These are phyloP conservation scores for Yarrowia sp. DNA, from an alignment of 805 yeast genomes.

Conservation along the genomic window DNA sequence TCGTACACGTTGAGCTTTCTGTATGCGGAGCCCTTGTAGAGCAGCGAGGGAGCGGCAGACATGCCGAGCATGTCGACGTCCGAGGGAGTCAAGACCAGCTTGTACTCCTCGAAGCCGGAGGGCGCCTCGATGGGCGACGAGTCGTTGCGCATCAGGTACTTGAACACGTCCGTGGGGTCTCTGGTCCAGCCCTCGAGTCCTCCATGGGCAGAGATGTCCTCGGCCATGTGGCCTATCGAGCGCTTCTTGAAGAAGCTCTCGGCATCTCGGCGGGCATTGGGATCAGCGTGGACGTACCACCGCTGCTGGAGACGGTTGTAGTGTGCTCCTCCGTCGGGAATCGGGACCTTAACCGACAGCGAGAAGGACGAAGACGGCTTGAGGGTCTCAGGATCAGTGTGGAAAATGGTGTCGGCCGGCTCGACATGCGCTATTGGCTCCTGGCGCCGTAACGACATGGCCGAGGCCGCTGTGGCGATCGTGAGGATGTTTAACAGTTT, in stretches of 20 bases:
- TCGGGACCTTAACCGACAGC: slow-evolving; percentile 12
- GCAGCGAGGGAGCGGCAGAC: not conserved
- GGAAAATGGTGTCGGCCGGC: slow-evolving; percentile 20
- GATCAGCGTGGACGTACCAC: slow-evolving; percentile 21
- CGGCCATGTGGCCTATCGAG: not conserved
- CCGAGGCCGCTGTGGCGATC: not conserved
- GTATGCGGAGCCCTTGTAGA: slow-evolving; percentile 36
- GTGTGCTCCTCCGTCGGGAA: slow-evolving; percentile 20
- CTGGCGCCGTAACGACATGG: slow-evolving; percentile 20
- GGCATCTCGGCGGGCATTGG: slow-evolving; percentile 17
- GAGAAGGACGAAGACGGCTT: slow-evolving; percentile 6
- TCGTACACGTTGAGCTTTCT: slow-evolving; percentile 31
- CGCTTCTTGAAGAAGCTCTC: slow-evolving; percentile 12
- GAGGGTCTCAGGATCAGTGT: not conserved
- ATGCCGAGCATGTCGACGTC: slow-evolving; percentile 27
- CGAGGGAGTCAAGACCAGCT: slow-evolving; percentile 27
- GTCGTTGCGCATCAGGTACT: slow-evolving; percentile 16
- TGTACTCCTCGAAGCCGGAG: slow-evolving; percentile 11
- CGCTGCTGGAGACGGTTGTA: slow-evolving; percentile 23
- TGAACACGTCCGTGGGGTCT: slow-evolving; percentile 18
- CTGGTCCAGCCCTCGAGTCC: not conserved
- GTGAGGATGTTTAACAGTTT: not conserved
- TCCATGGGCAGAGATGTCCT: not conserved
- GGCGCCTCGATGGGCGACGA: slow-evolving; percentile 1
- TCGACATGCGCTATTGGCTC: slow-evolving; percentile 17